Evolutionary conservation across 805 yeast species (phyloP).

Genomic region (Pichia paraexigua): DNA sequence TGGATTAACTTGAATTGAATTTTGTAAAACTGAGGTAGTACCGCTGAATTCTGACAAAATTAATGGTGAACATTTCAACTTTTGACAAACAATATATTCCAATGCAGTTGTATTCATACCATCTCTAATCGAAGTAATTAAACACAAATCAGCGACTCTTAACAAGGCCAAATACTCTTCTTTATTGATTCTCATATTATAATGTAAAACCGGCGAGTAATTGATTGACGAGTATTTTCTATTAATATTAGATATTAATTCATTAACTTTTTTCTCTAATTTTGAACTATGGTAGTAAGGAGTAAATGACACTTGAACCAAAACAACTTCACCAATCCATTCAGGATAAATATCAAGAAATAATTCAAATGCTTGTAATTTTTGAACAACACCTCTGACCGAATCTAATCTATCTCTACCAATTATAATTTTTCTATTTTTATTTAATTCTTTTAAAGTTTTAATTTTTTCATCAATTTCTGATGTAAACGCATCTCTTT

Average conservation of each 20-base stretch:
- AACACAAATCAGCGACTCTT: slow-evolving; percentile 82
- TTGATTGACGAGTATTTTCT: slow-evolving; percentile 77
- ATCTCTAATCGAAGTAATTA: slow-evolving; percentile 87
- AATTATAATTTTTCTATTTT: slow-evolving; percentile 67
- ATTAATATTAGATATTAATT: slow-evolving; percentile 74
- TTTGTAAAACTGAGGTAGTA: slow-evolving; percentile 59
- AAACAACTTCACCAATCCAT: slow-evolving; percentile 72
- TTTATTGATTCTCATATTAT: slow-evolving; percentile 79
- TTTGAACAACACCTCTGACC: slow-evolving; percentile 91
- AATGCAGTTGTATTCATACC: slow-evolving; percentile 95
- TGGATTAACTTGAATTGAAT: slow-evolving; percentile 83
- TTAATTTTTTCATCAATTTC: slow-evolving; percentile 54
- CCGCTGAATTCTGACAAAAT: slow-evolving; percentile 93
- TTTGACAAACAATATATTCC: slow-evolving; percentile 86
- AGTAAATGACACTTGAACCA: slow-evolving; percentile 89
- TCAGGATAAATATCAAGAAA: slow-evolving; percentile 88
- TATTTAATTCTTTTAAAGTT: slow-evolving; percentile 56
- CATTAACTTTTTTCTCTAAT: slow-evolving; percentile 76
- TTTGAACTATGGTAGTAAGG: slow-evolving; percentile 52
- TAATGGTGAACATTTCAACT: slow-evolving; percentile 64
- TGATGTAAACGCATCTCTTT: slow-evolving; percentile 47
- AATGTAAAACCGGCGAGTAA: slow-evolving; percentile 84
- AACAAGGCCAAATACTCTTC: slow-evolving; percentile 85
- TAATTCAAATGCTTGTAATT: slow-evolving; percentile 82
- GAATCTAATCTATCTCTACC: slow-evolving; percentile 92